These are phyloP conservation scores for Chenopodium album DNA, from an alignment of 148 eudicot species.

Conservation along the genomic window DNA sequence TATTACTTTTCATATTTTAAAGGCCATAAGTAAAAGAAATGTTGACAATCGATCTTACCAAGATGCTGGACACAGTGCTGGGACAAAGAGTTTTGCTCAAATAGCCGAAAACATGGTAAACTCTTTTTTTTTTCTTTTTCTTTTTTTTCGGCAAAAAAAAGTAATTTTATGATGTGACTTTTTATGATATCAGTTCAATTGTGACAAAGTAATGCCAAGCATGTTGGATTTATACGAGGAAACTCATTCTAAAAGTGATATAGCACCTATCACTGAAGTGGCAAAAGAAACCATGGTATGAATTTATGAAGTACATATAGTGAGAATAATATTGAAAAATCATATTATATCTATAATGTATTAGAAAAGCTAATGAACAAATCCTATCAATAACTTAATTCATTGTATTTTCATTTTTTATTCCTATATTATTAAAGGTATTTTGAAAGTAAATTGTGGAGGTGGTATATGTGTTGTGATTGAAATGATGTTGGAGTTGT, in stretches of 20 bases:
- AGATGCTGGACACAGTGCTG: neutral
- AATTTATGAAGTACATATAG: too few relatives aligned
- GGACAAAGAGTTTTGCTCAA: conserved; percentile 5
- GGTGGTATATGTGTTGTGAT: too few relatives aligned
- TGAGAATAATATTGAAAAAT: too few relatives aligned
- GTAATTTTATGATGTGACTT: neutral
- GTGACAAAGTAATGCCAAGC: neutral
- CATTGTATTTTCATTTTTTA: too few relatives aligned
- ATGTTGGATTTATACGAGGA: neutral
- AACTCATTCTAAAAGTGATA: neutral
- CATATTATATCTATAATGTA: too few relatives aligned
- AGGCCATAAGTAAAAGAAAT: neutral
- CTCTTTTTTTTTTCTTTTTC: neutral
- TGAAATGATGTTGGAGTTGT: too few relatives aligned
- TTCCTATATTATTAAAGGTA: too few relatives aligned
- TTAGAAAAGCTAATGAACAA: too few relatives aligned
- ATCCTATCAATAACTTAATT: too few relatives aligned
- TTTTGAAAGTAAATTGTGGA: too few relatives aligned
- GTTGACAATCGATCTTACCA: neutral
- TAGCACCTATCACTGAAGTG: neutral
- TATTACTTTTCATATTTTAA: too few relatives aligned
- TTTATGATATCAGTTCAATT: neutral
- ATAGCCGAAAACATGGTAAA: neutral
- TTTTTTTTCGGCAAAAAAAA: neutral
- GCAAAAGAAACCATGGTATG: neutral